phyloP scores from a whole-genome alignment of 305 asterid species.

The Fraxinus ornus region DNA sequence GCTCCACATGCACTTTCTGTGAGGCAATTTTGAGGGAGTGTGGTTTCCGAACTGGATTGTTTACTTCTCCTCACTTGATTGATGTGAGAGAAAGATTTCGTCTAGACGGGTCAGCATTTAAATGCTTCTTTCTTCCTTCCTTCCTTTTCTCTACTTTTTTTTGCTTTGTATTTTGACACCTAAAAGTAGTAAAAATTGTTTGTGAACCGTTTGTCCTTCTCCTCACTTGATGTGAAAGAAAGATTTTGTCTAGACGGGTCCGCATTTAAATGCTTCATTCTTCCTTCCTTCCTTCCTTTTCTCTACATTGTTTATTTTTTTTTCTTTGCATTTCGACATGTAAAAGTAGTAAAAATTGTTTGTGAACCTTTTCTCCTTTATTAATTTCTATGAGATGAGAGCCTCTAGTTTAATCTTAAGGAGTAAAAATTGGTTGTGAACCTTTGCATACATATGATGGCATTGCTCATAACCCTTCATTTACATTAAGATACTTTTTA shows the following conservation, averaged over 20 bases:
- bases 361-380: not conserved
- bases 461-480: not conserved
- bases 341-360: not conserved
- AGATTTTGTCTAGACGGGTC: conserved; percentile 85
- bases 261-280: conserved; percentile 28
- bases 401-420: not conserved
- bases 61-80: conserved; percentile 91
- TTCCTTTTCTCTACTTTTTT: not conserved
- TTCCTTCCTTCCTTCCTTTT: not conserved
- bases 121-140: conserved; percentile 24
- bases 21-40: conserved; percentile 82
- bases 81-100: conserved; percentile 96
- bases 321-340: not conserved
- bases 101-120: conserved; percentile 61
- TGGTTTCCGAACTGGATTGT: conserved; percentile 85
- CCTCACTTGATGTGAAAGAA: conserved; percentile 96
- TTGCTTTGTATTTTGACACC: not conserved
- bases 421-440: not conserved
- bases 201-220: conserved; percentile 33
- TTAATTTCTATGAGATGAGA: not conserved
- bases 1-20: conserved; percentile 81
- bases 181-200: not conserved
- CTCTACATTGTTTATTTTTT: not conserved
- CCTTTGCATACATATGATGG: not conserved
- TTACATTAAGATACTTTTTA: not conserved